Base-by-base conservation (phyloP, 768 basidiomycete genomes). In the Favolaschia claudopus region DNA sequence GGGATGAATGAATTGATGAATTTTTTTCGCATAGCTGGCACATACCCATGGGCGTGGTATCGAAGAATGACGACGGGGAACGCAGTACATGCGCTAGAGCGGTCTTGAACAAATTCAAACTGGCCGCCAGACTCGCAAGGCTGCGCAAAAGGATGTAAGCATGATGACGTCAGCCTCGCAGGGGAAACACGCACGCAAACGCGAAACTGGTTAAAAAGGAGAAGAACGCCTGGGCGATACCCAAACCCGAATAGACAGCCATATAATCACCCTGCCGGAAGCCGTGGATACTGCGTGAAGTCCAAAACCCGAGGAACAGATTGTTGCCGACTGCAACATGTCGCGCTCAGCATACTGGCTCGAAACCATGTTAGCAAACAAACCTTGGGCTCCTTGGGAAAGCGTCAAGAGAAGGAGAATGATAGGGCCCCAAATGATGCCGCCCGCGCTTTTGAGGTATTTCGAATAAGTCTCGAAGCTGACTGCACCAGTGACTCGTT, bases 221-320 rank as follows among this genome's bases (percentile, higher is more conserved):
- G 53, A 84, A 77, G 4, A 89, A 37, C 7, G 83, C 84, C 60
- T 81, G 77, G 1, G 79, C 81, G 22, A 75, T 74, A 50, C 86
- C 85, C 29, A 85, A 67, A 5, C 73, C 76, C 20, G 77, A 79
- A 55, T 85, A 85, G 2, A 83, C 70, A 57, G 74, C 89, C 83
- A 93, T 92, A 70, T 93, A 93, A 31, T 86, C 75, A 0, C 81
- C 83, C 68, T 89, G 83, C 4, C 34, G 68, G 67, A 91, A 88
- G 2, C 84, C 81, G 6, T 64, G 57, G 17, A 92, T 82, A n/a
- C 75, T 82, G 17, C 76, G 56, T 1, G 79, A 77, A 0, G 87
- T 86, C 91, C 91, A 93, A 63, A 87, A 91, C 0, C 89, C 89
- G 19, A 93, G 79, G 75, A 89, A 85, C 5, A 93, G 69, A 29